A percentile compares a stretch with the other conserved stretches of the same genome.
Evolutionary conservation across 2,329 filamentous ascomycete species (phyloP).

Genomic region (Leptosphaerulina australis): DNA sequence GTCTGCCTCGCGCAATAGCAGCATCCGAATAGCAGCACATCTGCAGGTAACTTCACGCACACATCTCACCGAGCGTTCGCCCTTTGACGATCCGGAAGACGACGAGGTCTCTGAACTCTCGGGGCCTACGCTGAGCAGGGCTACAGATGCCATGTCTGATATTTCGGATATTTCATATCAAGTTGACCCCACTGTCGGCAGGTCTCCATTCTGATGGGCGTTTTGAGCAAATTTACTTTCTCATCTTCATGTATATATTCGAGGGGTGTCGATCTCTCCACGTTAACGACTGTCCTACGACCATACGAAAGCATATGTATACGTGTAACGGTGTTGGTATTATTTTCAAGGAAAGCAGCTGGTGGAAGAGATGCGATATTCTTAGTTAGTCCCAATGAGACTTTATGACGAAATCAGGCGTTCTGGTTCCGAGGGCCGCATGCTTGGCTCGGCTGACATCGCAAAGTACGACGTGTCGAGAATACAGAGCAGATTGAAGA

Average conservation of each 20-base stretch:
- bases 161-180: constrained; percentile 45
- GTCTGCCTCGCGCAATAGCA: constrained; percentile 42
- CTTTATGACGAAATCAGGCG: constrained; percentile 27
- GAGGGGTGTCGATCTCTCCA: background rate
- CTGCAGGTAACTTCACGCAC: constrained; percentile 27
- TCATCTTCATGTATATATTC: constrained; percentile 7
- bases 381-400: constrained; percentile 11
- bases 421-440: constrained; percentile 14
- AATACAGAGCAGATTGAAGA: background rate
- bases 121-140: constrained; percentile 24
- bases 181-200: constrained; percentile 31
- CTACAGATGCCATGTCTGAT: constrained; percentile 33
- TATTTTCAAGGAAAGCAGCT: constrained; percentile 1
- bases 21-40: constrained; percentile 28
- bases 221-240: background rate
- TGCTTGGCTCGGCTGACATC: constrained; percentile 21
- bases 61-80: constrained; percentile 37
- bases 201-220: constrained; percentile 18
- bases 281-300: background rate
- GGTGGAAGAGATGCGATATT: constrained; percentile 12
- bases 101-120: constrained; percentile 40
- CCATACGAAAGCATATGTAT: background rate
- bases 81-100: constrained; percentile 44
- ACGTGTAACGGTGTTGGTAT: constrained; percentile 2
- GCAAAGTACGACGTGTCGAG: constrained; percentile 8